Evolutionary conservation across 2,329 filamentous ascomycete species (phyloP).

Genomic region (Cladosporium cucumerinum): DNA sequence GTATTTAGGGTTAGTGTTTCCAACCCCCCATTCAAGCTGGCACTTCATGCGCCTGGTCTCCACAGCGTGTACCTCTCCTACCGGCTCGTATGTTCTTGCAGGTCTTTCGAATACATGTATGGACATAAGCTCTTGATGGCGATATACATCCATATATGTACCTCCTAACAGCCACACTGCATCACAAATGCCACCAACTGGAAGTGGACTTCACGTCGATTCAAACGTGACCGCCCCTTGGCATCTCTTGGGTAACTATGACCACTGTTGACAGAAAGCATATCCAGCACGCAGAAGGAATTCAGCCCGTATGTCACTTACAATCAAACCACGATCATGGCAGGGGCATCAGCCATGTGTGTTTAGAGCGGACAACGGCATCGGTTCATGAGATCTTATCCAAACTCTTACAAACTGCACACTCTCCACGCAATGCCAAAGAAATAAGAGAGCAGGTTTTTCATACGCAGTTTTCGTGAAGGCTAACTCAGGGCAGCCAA

Average conservation of each 20-base stretch:
- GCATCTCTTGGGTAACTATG: not conserved
- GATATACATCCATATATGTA: too few species aligned
- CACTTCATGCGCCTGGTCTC: too few species aligned
- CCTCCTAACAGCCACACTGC: too few species aligned
- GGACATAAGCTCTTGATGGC: too few species aligned
- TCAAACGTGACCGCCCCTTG: too few species aligned
- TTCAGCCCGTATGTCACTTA: not conserved
- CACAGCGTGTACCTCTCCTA: too few species aligned
- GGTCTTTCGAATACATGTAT: too few species aligned
- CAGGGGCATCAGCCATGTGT: not conserved
- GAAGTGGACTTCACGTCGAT: not conserved
- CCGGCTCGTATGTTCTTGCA: too few species aligned
- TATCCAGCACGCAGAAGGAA: not conserved
- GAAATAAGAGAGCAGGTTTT: not conserved
- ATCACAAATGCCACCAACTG: too few species aligned
- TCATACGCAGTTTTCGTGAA: not conserved
- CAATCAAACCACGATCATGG: not conserved
- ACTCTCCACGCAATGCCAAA: not conserved
- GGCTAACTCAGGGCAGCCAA: not conserved
- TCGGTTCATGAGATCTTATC: not conserved
- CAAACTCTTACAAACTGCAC: not conserved
- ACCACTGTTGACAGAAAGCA: not conserved
- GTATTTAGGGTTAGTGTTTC: too few species aligned
- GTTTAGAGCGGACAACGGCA: not conserved
- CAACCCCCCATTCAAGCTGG: too few species aligned